Percentiles rank a stretch among this genome's conserved stretches.
phyloP scores from a whole-genome alignment of 768 basidiomycete genomes.

The Kwoniella pini region DNA sequence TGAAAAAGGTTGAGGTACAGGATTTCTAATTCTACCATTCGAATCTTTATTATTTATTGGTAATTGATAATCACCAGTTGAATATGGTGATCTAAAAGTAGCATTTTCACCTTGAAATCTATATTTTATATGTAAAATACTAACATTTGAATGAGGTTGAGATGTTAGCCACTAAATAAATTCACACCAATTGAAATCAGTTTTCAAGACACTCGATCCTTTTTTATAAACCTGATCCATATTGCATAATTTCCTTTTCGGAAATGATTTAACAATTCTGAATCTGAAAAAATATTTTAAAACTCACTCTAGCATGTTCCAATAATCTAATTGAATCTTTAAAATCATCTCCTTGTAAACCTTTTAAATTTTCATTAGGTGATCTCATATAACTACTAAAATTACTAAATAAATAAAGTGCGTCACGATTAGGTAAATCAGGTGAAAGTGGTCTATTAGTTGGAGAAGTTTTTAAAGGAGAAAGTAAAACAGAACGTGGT shows the following conservation, averaged over 20 bases:
- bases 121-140: constrained; percentile 52
- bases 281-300: not conserved
- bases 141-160: constrained; percentile 38
- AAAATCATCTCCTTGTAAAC: constrained; percentile 41
- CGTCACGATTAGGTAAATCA: constrained; percentile 48
- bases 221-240: too few relatives aligned
- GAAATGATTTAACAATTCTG: too few relatives aligned
- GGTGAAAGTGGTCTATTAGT: constrained; percentile 32
- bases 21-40: constrained; percentile 23
- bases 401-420: constrained; percentile 50
- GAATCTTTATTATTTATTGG: constrained; percentile 29
- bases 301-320: constrained; percentile 51
- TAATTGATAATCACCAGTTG: constrained; percentile 28
- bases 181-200: not conserved
- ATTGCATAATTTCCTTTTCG: too few relatives aligned
- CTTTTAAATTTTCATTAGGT: constrained; percentile 43
- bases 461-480: constrained; percentile 1
- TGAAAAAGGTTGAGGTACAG: constrained; percentile 49
- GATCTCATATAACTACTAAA: constrained; percentile 51
- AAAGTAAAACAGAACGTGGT: constrained; percentile 1
- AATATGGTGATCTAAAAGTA: constrained; percentile 21
- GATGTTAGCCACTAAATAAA: constrained; percentile 26
- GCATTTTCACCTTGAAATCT: constrained; percentile 36
- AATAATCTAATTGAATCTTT: constrained; percentile 46
- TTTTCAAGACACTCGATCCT: too few relatives aligned